Conservation (phyloP, 1,139 yeast species). For the Magnusiomyces suaveolens region DNA sequence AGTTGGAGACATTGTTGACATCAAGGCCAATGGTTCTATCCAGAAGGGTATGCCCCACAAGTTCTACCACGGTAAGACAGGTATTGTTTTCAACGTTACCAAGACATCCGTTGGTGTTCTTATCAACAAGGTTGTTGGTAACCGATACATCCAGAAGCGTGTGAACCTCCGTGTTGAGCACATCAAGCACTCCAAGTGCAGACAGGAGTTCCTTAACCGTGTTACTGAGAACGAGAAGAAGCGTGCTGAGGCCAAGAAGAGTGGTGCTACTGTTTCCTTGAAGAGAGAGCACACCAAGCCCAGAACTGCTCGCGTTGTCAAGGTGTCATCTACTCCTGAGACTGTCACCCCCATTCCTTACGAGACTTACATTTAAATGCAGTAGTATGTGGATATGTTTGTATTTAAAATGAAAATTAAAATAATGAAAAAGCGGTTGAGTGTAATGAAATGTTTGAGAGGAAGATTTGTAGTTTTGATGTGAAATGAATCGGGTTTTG, state of each 20-base stretch:
- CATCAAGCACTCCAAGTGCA: constrained; percentile 98
- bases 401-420: background rate
- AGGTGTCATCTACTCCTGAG: constrained; percentile 76
- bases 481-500: too few species aligned
- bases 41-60: constrained; percentile 99
- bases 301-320: constrained; percentile 80
- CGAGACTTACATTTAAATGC: constrained; percentile 91
- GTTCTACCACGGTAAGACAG: constrained; percentile 99
- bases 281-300: constrained; percentile 99
- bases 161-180: constrained; percentile 98
- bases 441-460: too few species aligned
- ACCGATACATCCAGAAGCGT: constrained; percentile 98
- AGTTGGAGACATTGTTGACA: constrained; percentile 99
- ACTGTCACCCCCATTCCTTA: constrained; percentile 98
- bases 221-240: constrained; percentile 93
- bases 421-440: too few species aligned
- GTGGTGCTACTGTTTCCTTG: constrained; percentile 82
- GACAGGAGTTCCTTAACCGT: constrained; percentile 97
- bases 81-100: constrained; percentile 97
- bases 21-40: constrained; percentile 96
- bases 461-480: too few species aligned
- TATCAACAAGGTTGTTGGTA: constrained; percentile 95
- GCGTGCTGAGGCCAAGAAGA: constrained; percentile 89
- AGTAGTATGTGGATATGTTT: background rate
- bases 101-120: constrained; percentile 97